A percentile compares a stretch with the other conserved stretches of the same genome.
These are phyloP conservation scores for Corymbia maculata DNA, from an alignment of 345 rosid species.

Conservation along the genomic window DNA sequence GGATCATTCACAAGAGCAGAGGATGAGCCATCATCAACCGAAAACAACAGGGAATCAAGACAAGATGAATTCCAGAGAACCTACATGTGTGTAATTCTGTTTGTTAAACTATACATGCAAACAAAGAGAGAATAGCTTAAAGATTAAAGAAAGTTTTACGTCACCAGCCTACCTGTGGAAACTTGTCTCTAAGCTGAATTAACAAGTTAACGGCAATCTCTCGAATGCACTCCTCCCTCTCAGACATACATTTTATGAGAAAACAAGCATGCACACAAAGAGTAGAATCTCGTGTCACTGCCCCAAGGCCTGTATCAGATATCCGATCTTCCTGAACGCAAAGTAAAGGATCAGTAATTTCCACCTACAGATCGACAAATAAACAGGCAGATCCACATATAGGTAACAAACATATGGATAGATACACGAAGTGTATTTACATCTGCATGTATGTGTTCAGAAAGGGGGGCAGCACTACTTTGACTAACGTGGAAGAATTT, in stretches of 20 bases:
- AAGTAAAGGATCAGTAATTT: constrained; percentile 2
- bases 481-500: not conserved
- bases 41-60: constrained; percentile 75
- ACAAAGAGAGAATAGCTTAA: not conserved
- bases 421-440: not conserved
- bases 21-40: constrained; percentile 58
- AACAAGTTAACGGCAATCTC: constrained; percentile 80
- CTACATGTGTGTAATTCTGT: constrained; percentile 32
- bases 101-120: constrained; percentile 2
- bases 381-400: not conserved
- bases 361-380: not conserved
- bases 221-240: constrained; percentile 91
- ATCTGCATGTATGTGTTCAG: not conserved
- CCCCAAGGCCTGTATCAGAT: constrained; percentile 70
- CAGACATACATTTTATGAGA: constrained; percentile 89
- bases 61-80: constrained; percentile 96
- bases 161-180: constrained; percentile 70
- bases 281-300: constrained; percentile 74
- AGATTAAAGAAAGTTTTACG: not conserved
- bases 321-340: constrained; percentile 80
- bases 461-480: not conserved
- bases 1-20: constrained; percentile 82
- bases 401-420: not conserved
- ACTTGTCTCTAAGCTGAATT: constrained; percentile 89
- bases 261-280: constrained; percentile 82